phyloP scores from a whole-genome alignment of 345 rosid species.

The Eucalyptus sp. region DNA sequence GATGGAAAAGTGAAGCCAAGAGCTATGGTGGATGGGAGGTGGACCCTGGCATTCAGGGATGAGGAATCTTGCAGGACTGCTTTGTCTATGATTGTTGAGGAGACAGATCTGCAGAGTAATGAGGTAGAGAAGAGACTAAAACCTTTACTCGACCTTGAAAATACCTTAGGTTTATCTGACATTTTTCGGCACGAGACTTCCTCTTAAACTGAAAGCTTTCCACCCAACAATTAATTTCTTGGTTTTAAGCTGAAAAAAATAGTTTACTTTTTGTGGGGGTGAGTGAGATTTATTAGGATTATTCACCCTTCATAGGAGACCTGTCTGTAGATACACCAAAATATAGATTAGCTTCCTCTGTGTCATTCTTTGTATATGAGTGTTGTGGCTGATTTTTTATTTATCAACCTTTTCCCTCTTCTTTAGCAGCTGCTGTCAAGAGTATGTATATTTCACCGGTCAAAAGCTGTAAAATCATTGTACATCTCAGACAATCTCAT shows the following conservation, averaged over 20 bases:
- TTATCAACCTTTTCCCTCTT: constrained; percentile 3
- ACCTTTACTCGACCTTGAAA: constrained; percentile 51
- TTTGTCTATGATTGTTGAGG: constrained; percentile 49
- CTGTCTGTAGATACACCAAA: constrained; percentile 14
- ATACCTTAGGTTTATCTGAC: neutral
- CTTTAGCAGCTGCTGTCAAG: constrained; percentile 11
- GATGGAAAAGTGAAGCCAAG: constrained; percentile 36
- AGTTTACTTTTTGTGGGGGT: constrained; percentile 12
- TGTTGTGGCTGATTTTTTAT: constrained; percentile 1
- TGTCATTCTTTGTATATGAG: constrained; percentile 35
- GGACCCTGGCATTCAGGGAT: constrained; percentile 85
- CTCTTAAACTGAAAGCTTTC: neutral
- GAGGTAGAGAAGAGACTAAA: constrained; percentile 72
- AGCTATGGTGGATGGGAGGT: constrained; percentile 84
- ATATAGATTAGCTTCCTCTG: constrained; percentile 27
- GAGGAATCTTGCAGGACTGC: constrained; percentile 73
- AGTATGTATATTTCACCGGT: neutral
- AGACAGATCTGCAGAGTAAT: constrained; percentile 46
- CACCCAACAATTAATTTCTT: neutral
- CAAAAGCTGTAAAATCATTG: constrained; percentile 33
- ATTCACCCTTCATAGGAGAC: constrained; percentile 7
- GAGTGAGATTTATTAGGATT: constrained; percentile 8
- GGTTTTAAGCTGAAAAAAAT: neutral
- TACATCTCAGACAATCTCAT: constrained; percentile 33
- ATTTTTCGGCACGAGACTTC: neutral